Percentiles rank a stretch among this genome's conserved stretches.
Conservation (phyloP, 257 asterid species). For the Salvia hispanica region DNA sequence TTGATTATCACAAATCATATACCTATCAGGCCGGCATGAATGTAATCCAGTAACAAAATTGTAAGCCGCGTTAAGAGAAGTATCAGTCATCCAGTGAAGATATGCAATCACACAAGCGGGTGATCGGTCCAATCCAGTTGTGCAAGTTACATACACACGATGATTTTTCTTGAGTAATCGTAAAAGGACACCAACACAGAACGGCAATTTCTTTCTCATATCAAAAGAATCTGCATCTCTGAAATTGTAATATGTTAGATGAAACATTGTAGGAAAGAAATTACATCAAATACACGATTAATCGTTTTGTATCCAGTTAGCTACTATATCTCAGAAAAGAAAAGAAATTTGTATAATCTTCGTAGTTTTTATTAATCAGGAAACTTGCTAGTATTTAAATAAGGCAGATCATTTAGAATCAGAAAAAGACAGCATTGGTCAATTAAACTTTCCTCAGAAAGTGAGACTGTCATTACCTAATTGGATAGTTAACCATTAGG, state of each 20-base stretch:
- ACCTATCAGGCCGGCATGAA: slow-evolving; percentile 94
- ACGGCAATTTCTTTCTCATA: slow-evolving; percentile 89
- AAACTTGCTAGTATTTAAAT: slow-evolving; percentile 7
- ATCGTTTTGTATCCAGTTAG: background rate
- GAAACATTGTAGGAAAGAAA: background rate
- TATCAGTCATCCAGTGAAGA: slow-evolving; percentile 98
- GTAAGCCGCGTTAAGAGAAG: slow-evolving; percentile 89
- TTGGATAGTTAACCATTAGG: slow-evolving; percentile 92
- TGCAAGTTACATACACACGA: slow-evolving; percentile 88
- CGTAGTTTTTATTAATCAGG: background rate
- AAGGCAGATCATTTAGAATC: background rate
- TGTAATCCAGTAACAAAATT: slow-evolving; percentile 88
- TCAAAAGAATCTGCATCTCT: slow-evolving; percentile 95
- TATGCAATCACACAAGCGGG: slow-evolving; percentile 97
- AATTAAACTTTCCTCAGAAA: slow-evolving; percentile 4
- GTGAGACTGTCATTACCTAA: slow-evolving; percentile 52
- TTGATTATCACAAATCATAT: slow-evolving; percentile 27
- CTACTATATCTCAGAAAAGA: slow-evolving; percentile 17
- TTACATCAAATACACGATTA: background rate
- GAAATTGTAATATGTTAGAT: slow-evolving; percentile 31
- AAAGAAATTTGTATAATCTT: slow-evolving; percentile 1
- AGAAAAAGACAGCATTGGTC: slow-evolving; percentile 11
- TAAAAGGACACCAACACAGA: slow-evolving; percentile 86
- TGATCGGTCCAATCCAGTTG: slow-evolving; percentile 90
- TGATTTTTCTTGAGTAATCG: slow-evolving; percentile 88